A percentile compares a stretch with the other conserved stretches of the same genome.
phyloP scores from a whole-genome alignment of 202 grass and related monocot genomes.

The Digitaria exilis region DNA sequence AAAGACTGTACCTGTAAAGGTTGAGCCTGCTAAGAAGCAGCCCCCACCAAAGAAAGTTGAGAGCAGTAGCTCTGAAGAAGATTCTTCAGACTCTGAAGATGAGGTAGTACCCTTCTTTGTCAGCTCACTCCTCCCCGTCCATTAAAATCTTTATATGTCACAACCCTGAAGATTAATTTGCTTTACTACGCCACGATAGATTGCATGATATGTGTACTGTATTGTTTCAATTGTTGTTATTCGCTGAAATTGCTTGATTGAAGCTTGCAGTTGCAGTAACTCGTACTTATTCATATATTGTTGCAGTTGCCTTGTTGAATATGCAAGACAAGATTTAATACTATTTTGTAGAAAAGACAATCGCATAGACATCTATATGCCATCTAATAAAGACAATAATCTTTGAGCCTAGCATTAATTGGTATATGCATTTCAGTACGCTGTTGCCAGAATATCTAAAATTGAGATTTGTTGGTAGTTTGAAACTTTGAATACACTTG shows the following conservation, averaged over 20 bases:
- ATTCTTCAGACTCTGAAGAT: constrained; percentile 82
- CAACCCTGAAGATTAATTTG: neutral
- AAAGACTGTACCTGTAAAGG: constrained; percentile 54
- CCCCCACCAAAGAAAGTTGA: constrained; percentile 69
- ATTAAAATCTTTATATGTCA: neutral
- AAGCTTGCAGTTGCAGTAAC: neutral
- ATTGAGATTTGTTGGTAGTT: neutral
- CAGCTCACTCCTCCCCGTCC: neutral
- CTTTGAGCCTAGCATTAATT: neutral
- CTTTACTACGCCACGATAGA: neutral
- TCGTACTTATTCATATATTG: neutral
- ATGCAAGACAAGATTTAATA: neutral
- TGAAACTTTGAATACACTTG: neutral
- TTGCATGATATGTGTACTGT: neutral
- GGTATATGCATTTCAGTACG: neutral
- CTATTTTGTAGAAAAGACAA: neutral
- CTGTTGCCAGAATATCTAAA: neutral
- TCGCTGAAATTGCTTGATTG: neutral
- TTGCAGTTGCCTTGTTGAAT: neutral
- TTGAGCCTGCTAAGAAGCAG: constrained; percentile 35
- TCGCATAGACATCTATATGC: neutral
- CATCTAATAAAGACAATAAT: neutral
- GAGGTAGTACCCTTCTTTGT: constrained; percentile 43
- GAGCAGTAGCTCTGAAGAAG: constrained; percentile 70
- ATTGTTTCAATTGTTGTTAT: neutral